Conservation (phyloP, 345 rosid species). For the Eucalyptus erythrocorys region DNA sequence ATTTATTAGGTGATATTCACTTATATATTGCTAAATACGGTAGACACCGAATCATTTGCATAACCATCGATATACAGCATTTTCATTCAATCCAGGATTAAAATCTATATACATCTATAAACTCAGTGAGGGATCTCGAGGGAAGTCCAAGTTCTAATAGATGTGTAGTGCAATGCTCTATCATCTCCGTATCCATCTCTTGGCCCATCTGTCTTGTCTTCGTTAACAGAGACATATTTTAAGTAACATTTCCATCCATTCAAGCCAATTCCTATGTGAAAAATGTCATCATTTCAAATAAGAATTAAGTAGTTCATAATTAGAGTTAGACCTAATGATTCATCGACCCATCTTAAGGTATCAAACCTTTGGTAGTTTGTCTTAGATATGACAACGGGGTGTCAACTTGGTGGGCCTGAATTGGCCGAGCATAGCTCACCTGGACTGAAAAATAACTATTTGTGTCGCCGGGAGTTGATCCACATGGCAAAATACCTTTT, state of each 20-base stretch:
- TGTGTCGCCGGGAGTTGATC: neutral
- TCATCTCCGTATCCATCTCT: neutral
- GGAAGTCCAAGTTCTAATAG: neutral
- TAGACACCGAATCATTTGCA: neutral
- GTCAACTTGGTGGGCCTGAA: neutral
- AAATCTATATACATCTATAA: neutral
- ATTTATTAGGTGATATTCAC: no score
- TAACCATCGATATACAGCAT: neutral
- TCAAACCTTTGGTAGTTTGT: neutral
- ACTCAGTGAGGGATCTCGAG: neutral
- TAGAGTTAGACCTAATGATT: neutral
- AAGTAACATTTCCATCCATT: neutral
- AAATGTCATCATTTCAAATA: neutral
- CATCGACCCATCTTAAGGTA: neutral
- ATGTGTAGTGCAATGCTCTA: neutral
- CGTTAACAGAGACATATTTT: neutral
- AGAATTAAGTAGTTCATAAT: neutral
- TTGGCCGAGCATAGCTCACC: neutral
- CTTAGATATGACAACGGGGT: neutral
- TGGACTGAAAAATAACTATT: neutral
- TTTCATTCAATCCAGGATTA: neutral
- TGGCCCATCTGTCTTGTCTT: neutral
- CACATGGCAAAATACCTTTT: no score
- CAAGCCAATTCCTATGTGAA: neutral
- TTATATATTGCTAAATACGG: neutral